phyloP scores from a whole-genome alignment of 208 protist species.

The Trichomonas vaginalis region DNA sequence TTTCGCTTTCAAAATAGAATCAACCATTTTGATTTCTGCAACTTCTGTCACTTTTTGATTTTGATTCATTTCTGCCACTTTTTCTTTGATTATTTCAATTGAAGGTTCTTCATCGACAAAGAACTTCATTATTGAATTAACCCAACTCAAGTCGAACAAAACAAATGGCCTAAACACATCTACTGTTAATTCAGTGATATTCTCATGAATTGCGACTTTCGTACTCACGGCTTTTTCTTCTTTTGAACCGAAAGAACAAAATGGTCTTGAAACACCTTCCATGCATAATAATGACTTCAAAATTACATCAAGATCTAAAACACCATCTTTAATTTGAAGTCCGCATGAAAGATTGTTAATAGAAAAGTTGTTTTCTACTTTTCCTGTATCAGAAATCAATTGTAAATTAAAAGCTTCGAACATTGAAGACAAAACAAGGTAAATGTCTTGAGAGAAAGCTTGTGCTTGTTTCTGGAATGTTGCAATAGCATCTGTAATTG shows the following conservation, averaged over 20 bases:
- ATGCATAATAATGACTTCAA: not conserved
- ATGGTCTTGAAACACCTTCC: not conserved
- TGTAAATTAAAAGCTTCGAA: not conserved
- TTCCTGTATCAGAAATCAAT: not conserved
- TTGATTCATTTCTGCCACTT: not conserved
- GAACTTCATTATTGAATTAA: not conserved
- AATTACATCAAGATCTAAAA: not conserved
- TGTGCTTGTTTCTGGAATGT: not conserved
- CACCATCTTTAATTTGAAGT: not conserved
- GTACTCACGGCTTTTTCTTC: not conserved
- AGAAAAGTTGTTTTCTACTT: not conserved
- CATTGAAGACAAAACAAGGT: not conserved
- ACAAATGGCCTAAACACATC: not conserved
- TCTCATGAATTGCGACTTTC: not conserved
- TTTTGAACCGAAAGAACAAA: not conserved
- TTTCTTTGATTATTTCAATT: not conserved
- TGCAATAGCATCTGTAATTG: too few species aligned
- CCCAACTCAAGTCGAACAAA: not conserved
- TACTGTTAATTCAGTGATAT: not conserved
- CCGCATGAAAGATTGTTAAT: not conserved
- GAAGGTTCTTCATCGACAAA: not conserved
- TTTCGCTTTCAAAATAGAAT: not conserved
- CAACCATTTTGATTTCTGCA: not conserved
- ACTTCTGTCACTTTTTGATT: not conserved
- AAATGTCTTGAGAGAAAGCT: not conserved